Base-by-base conservation (phyloP, 345 rosid species). In the Linum tenue region DNA sequence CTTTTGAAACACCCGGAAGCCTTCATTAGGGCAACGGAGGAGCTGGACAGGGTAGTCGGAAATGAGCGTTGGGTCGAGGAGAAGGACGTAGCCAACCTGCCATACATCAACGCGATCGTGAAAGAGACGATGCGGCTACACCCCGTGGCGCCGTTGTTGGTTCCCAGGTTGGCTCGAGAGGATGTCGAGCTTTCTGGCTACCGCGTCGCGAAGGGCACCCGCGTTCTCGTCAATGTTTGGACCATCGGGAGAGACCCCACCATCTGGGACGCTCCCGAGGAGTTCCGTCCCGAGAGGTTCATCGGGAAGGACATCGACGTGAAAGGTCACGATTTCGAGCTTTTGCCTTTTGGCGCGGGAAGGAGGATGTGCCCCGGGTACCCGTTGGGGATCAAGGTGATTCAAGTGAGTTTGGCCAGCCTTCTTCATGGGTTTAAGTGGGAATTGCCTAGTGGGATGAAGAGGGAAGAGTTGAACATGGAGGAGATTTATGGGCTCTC, bases 341-440 rank as follows among this genome's bases (percentile, higher is more conserved):
- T 87, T 37, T 16, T 84, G 63, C 89, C 94, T 0, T 87, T 87
- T 40, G 94, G 94, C 0, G 75, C 94, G 0, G 90, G 94, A 10
- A 78, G 90, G 68, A 77, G 90, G 75, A 87, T 83, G 85, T 87
- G 94, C n/a, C 94, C 94, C 2, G 90, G 94, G 5, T 84, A 84
- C 44, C 67, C 78, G 65, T 64, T 84, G 0, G 92, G 87, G 7
- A 55, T 86, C 0, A 86, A 86, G 74, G 83, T 86, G 59, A 82
- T 86, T 40, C 83, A 77, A 51, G 16, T 75, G 11, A 81, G 80
- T 60, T 53, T 84, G 73, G 85, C 83, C 2, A 86, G 83, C 72
- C 76, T 84, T 44, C 37, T 84, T 37, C 92, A 86, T 64, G 92
- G 87, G 5, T 84, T 82, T 67, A 63, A 66, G 4, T 84, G 89